Base-by-base conservation (phyloP, 75 land plant genomes). In the Sequoia sempervirens region DNA sequence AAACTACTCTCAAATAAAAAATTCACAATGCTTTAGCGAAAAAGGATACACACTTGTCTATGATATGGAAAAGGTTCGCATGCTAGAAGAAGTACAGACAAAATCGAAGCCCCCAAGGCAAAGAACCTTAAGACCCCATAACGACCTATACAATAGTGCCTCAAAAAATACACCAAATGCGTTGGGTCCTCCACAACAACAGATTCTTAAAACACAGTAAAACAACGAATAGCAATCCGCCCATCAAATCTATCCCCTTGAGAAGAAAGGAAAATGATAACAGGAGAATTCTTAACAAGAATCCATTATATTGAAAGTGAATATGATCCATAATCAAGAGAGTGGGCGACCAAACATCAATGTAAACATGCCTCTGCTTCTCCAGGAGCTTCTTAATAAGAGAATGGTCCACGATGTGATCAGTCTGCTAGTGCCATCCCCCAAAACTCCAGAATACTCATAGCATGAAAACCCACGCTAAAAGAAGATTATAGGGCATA, bases 291-390 rank as follows among this genome's bases (percentile, higher is more conserved):
- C 97, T 96, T 30, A 95, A 40, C 36, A 97, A 78, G 74, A 92
- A 92, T 8, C 99, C 97, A 82, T 97, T 97, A 81, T 97, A 97
- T 89, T 95, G 96, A 69, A 97, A 95, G 86, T 95, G 97, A 50
- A 97, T 54, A 76, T 97, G 99, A 70, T 97, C 99, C 66, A 97
- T 45, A 45, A n/a, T n/a, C n/a, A n/a, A n/a, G n/a, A n/a, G n/a
- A n/a, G n/a, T n/a, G n/a, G n/a, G n/a, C n/a, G n/a, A n/a, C n/a
- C n/a, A n/a, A n/a, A n/a, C n/a, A n/a, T n/a, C n/a, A n/a, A n/a
- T n/a, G n/a, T n/a, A n/a, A n/a, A n/a, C n/a, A n/a, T n/a, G n/a
- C n/a, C n/a, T n/a, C n/a, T n/a, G n/a, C n/a, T n/a, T n/a, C n/a
- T n/a, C n/a, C n/a, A n/a, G n/a, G n/a, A n/a, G n/a, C n/a, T n/a